These are phyloP conservation scores for Fraxinus dipetala DNA, from an alignment of 305 asterid species.

Conservation along the genomic window DNA sequence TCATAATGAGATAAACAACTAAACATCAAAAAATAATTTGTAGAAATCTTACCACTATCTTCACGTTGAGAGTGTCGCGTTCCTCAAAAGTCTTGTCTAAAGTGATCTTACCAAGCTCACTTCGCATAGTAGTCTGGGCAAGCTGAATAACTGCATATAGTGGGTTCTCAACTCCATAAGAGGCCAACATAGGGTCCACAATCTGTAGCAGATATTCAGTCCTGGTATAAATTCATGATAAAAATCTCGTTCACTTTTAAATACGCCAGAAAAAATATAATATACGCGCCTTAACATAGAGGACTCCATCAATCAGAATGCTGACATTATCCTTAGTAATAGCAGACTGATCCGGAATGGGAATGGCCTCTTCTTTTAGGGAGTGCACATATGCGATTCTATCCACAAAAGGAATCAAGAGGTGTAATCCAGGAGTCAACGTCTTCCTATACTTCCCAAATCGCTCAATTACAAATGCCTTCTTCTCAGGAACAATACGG, in stretches of 20 bases:
- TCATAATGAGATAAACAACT: constrained; percentile 1
- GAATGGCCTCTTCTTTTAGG: constrained; percentile 82
- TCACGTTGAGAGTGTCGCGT: constrained; percentile 75
- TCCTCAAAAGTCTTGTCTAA: constrained; percentile 93
- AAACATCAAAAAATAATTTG: constrained; percentile 3
- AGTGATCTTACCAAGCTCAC: constrained; percentile 95
- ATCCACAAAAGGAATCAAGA: constrained; percentile 81
- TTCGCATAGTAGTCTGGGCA: constrained; percentile 97
- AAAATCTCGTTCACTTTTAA: constrained; percentile 2
- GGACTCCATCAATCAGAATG: constrained; percentile 77
- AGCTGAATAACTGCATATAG: constrained; percentile 78
- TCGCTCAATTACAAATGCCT: constrained; percentile 77
- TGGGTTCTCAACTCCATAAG: constrained; percentile 92
- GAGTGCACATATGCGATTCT: constrained; percentile 84
- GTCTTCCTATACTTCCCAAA: constrained; percentile 79
- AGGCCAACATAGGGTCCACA: constrained; percentile 84
- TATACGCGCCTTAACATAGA: constrained; percentile 65
- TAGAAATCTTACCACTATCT: constrained; percentile 69
- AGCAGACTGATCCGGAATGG: constrained; percentile 77
- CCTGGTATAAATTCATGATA: neutral
- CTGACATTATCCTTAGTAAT: constrained; percentile 91
- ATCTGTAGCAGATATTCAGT: constrained; percentile 42
- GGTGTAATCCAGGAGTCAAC: constrained; percentile 74
- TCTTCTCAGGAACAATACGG: constrained; percentile 86
- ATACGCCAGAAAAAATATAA: neutral